Percentiles rank a stretch among this genome's conserved stretches.
These are phyloP conservation scores for Microdochium bolleyi DNA, from an alignment of 2,329 filamentous ascomycete genomes.

Conservation along the genomic window DNA sequence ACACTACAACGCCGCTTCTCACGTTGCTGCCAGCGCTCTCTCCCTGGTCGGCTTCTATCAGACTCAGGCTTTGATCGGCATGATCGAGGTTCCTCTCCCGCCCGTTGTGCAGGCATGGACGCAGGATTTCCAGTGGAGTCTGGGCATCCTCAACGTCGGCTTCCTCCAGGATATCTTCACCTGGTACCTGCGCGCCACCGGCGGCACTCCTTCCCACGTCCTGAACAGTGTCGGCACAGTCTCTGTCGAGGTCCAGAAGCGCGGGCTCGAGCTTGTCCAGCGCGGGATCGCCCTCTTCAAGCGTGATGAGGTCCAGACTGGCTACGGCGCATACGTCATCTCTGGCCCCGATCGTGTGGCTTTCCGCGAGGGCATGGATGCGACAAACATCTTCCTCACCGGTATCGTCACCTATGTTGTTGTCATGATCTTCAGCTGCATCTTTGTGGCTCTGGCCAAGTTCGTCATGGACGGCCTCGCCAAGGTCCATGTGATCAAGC, in stretches of 20 bases:
- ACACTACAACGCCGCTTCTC: constrained; percentile 88
- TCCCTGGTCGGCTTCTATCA: constrained; percentile 96
- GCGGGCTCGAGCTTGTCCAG: constrained; percentile 38
- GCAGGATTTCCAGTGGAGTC: constrained; percentile 96
- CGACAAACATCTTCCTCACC: constrained; percentile 89
- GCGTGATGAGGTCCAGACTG: constrained; percentile 44
- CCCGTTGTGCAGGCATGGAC: constrained; percentile 91
- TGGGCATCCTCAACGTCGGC: constrained; percentile 84
- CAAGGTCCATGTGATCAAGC: constrained; percentile 70
- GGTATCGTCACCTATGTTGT: constrained; percentile 83
- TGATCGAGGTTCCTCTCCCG: constrained; percentile 72
- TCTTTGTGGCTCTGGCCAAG: constrained; percentile 74
- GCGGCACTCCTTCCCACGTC: constrained; percentile 72
- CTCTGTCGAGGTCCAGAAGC: constrained; percentile 78
- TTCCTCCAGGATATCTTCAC: constrained; percentile 86
- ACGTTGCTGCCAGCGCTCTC: constrained; percentile 87
- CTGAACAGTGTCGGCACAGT: constrained; percentile 65
- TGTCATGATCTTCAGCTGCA: constrained; percentile 67
- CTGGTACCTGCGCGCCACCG: constrained; percentile 93
- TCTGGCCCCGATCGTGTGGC: constrained; percentile 84
- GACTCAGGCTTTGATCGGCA: constrained; percentile 82
- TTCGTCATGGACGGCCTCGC: constrained; percentile 67
- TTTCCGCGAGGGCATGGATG: constrained; percentile 77
- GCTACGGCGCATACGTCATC: constrained; percentile 53
- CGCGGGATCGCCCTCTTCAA: constrained; percentile 41